Conservation (phyloP, 306 rosid species). For the Cucumis cinereus region DNA sequence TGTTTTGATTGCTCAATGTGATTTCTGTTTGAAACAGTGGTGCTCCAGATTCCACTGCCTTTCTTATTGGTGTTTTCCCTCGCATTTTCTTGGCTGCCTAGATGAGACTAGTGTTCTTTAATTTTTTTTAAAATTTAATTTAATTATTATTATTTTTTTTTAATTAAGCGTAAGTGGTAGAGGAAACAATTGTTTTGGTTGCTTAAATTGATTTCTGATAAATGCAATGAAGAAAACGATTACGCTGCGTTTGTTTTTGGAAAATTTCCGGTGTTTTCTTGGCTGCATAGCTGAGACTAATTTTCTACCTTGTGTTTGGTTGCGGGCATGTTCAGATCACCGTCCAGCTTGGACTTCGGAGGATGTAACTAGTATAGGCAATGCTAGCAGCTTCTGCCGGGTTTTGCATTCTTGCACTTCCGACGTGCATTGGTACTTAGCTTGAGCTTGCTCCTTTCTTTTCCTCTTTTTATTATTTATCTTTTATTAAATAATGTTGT, state of each 20-base stretch:
- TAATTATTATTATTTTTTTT: too few species aligned
- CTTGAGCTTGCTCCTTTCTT: not conserved
- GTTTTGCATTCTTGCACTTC: slow-evolving; percentile 35
- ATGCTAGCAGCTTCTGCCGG: slow-evolving; percentile 38
- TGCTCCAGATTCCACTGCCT: not conserved
- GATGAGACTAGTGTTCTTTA: not conserved
- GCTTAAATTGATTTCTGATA: not conserved
- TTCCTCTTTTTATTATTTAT: not conserved
- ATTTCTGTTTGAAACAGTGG: not conserved
- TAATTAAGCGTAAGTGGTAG: not conserved
- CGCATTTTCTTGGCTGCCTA: slow-evolving; percentile 9
- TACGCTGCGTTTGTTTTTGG: not conserved
- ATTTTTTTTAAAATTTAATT: not conserved
- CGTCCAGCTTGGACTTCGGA: slow-evolving; percentile 75
- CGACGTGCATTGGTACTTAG: slow-evolving; percentile 41
- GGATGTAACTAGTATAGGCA: slow-evolving; percentile 32
- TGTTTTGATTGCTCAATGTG: not conserved
- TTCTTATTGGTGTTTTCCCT: not conserved
- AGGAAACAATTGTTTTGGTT: not conserved
- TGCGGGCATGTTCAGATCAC: slow-evolving; percentile 22
- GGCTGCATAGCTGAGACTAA: not conserved
- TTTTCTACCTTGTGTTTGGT: not conserved
- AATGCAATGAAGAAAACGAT: not conserved
- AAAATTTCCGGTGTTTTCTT: slow-evolving; percentile 1
- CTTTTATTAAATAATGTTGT: not conserved